A percentile compares a stretch with the other conserved stretches of the same genome.
Conservation (phyloP, 495 filamentous ascomycete genomes). For the Hypoxylon lenormandii region DNA sequence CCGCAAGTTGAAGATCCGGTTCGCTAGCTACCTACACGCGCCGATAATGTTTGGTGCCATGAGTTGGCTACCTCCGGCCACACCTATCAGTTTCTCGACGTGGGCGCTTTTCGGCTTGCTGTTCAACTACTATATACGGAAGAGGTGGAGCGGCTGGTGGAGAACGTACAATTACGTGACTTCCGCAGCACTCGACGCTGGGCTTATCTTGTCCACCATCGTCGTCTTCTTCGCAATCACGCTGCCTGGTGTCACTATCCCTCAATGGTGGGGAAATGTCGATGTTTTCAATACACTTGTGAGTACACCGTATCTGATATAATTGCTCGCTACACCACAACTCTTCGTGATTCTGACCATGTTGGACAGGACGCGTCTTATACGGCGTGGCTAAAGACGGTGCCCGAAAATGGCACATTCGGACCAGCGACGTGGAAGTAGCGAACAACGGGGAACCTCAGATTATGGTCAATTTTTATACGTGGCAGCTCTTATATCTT, state of each 20-base stretch:
- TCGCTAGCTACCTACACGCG: conserved; percentile 64
- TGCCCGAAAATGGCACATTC: conserved; percentile 53
- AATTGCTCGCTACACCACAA: neutral
- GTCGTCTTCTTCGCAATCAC: conserved; percentile 63
- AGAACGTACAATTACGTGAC: conserved; percentile 72
- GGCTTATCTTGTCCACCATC: conserved; percentile 59
- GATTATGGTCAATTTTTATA: too few species aligned
- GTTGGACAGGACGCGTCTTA: conserved; percentile 48
- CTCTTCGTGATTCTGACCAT: conserved; percentile 23
- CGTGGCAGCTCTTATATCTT: too few species aligned
- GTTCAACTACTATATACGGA: conserved; percentile 67
- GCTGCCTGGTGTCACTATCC: conserved; percentile 54
- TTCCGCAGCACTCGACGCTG: conserved; percentile 66
- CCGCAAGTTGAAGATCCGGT: conserved; percentile 61
- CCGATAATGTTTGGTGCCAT: conserved; percentile 72
- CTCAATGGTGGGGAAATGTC: conserved; percentile 65
- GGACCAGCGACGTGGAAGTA: conserved; percentile 52
- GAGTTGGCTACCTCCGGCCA: conserved; percentile 68
- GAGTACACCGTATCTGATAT: conserved; percentile 18
- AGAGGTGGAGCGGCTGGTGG: conserved; percentile 69
- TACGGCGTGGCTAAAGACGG: conserved; percentile 50
- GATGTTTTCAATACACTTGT: conserved; percentile 53
- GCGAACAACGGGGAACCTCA: neutral
- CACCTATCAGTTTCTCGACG: conserved; percentile 69
- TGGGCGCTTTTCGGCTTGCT: conserved; percentile 70